Evolutionary conservation across 2,329 filamentous ascomycete species (phyloP).

Genomic region (Trichophyton mentagrophytes): DNA sequence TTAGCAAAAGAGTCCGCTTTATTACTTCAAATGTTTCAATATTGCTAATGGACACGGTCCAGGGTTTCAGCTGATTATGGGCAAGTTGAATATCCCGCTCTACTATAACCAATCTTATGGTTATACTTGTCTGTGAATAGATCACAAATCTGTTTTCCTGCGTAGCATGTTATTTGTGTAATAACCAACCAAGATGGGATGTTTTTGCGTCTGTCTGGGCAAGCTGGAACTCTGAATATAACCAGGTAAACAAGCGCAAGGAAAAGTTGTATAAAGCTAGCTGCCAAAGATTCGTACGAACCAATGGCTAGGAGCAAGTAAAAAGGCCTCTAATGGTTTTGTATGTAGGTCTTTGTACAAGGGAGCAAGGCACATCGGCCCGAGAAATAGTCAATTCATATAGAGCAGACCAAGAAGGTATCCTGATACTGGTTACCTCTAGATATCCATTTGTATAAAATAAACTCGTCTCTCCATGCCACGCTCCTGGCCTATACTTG

Average conservation of each 20-base stretch:
- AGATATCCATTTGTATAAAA: neutral
- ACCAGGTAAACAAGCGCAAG: neutral
- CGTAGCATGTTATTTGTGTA: too few relatives aligned
- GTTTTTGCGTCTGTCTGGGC: neutral
- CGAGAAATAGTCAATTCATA: neutral
- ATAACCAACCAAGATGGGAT: too few relatives aligned
- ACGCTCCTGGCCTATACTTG: neutral
- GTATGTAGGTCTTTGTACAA: neutral
- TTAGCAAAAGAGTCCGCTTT: too few relatives aligned
- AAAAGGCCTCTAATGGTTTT: neutral
- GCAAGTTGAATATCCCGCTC: too few relatives aligned
- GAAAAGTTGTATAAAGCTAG: neutral
- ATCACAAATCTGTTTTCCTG: too few relatives aligned
- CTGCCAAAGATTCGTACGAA: neutral
- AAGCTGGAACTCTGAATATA: neutral
- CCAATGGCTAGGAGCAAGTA: neutral
- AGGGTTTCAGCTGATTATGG: too few relatives aligned
- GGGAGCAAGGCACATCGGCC: neutral
- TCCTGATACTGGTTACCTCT: too few relatives aligned
- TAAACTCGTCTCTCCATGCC: neutral
- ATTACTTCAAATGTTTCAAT: too few relatives aligned
- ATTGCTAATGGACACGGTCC: too few relatives aligned
- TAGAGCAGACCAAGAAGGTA: too few relatives aligned
- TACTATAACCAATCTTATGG: too few relatives aligned
- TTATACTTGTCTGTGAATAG: too few relatives aligned